A percentile compares a stretch with the other conserved stretches of the same genome.
Conservation (phyloP, 345 rosid genomes). For the Fremontodendron californicum region DNA sequence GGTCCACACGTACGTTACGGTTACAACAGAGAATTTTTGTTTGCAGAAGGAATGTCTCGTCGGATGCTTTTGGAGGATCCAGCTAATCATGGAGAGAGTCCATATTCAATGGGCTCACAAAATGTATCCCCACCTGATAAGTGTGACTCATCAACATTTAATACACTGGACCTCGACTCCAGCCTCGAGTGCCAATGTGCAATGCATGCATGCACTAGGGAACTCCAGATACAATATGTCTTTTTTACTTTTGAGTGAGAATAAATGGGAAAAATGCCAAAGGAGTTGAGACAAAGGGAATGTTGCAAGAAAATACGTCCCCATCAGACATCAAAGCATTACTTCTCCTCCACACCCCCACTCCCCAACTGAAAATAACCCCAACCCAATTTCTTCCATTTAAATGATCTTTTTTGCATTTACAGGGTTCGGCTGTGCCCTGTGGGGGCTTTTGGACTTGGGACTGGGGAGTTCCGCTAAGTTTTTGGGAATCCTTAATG, state of each 20-base stretch:
- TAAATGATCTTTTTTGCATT: background rate
- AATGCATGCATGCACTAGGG: constrained; percentile 2
- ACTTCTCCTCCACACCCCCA: background rate
- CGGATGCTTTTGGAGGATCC: background rate
- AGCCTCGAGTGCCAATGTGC: background rate
- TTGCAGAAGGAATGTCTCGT: background rate
- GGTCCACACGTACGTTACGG: background rate
- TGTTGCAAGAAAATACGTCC: background rate
- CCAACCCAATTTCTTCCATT: background rate
- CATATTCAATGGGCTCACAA: background rate
- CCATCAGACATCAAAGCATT: background rate
- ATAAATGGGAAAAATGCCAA: background rate
- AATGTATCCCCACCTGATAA: constrained; percentile 8
- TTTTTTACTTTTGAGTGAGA: background rate
- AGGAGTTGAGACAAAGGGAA: constrained; percentile 18
- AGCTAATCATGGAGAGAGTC: background rate
- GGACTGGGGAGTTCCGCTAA: background rate
- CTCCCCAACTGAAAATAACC: background rate
- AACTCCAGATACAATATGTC: background rate
- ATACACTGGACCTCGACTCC: background rate
- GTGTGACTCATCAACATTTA: background rate
- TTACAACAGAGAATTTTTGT: background rate
- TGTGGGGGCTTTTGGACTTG: background rate
- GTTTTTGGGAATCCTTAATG: background rate
- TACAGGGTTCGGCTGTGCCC: background rate